Conservation (phyloP, 106 monocot species). For the Iris macrosiphon region DNA sequence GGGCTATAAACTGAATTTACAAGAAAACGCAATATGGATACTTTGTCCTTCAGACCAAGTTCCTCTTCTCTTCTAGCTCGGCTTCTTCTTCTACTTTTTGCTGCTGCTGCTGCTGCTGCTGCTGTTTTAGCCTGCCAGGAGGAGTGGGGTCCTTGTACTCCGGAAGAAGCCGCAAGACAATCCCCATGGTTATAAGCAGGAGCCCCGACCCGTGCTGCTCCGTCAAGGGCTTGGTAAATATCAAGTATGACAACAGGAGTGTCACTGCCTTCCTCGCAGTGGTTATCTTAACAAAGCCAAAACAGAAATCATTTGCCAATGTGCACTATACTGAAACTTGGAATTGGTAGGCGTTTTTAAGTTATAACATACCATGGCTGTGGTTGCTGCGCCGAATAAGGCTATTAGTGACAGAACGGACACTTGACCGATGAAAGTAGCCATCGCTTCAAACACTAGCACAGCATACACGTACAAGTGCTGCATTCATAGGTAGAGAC, state of each 20-base stretch:
- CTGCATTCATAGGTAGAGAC: slow-evolving; percentile 18
- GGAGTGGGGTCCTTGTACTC: slow-evolving; percentile 18
- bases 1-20: no score
- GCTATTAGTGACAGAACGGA: slow-evolving; percentile 86
- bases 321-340: no score
- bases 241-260: slow-evolving; percentile 49
- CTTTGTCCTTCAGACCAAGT: slow-evolving; percentile 27
- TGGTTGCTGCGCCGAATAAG: slow-evolving; percentile 82
- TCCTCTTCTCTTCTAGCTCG: slow-evolving; percentile 24
- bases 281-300: slow-evolving; percentile 35
- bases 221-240: slow-evolving; percentile 62
- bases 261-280: slow-evolving; percentile 61
- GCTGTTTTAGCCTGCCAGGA: background rate
- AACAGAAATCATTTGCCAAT: no score
- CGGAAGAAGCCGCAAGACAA: slow-evolving; percentile 46
- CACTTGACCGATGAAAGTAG: slow-evolving; percentile 79
- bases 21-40: no score
- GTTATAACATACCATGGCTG: slow-evolving; percentile 84
- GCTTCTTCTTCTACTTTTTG: background rate
- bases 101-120: slow-evolving; percentile 3
- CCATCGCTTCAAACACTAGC: slow-evolving; percentile 79
- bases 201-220: slow-evolving; percentile 57
- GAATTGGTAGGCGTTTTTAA: no score
- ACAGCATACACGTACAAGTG: slow-evolving; percentile 76
- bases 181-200: slow-evolving; percentile 56